Percentiles rank a stretch among this genome's conserved stretches.
phyloP scores from a whole-genome alignment of 345 rosid species.

The Linum usitatissimum region DNA sequence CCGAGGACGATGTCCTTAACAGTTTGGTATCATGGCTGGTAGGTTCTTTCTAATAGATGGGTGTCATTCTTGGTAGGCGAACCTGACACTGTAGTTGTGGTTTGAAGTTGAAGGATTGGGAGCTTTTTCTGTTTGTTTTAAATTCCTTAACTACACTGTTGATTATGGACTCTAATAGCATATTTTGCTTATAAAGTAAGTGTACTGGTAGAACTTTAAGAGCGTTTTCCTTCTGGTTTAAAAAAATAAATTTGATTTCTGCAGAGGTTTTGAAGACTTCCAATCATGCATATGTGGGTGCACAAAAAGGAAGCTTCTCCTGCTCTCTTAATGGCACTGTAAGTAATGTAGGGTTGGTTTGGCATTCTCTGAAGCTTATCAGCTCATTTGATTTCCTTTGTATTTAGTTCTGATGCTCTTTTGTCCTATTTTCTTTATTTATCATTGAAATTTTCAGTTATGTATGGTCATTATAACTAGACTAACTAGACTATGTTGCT shows the following conservation, averaged over 20 bases:
- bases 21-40: too few relatives aligned
- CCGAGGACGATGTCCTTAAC: too few relatives aligned
- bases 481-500: background rate
- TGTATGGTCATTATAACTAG: background rate
- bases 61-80: too few relatives aligned
- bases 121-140: background rate
- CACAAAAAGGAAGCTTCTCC: constrained; percentile 26
- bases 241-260: background rate
- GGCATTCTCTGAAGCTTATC: background rate
- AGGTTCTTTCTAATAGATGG: too few relatives aligned
- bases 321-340: constrained; percentile 27
- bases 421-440: background rate
- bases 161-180: too few relatives aligned
- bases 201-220: background rate
- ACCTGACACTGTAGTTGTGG: background rate
- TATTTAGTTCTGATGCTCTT: background rate
- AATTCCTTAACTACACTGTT: background rate
- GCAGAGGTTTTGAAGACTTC: constrained; percentile 15
- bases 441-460: background rate
- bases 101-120: background rate
- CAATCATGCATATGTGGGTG: constrained; percentile 12
- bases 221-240: background rate
- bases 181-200: too few relatives aligned
- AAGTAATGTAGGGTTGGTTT: constrained; percentile 19
- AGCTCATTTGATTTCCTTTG: background rate